Base-by-base conservation (phyloP, 495 filamentous ascomycete species). In the Penicillium silybi region DNA sequence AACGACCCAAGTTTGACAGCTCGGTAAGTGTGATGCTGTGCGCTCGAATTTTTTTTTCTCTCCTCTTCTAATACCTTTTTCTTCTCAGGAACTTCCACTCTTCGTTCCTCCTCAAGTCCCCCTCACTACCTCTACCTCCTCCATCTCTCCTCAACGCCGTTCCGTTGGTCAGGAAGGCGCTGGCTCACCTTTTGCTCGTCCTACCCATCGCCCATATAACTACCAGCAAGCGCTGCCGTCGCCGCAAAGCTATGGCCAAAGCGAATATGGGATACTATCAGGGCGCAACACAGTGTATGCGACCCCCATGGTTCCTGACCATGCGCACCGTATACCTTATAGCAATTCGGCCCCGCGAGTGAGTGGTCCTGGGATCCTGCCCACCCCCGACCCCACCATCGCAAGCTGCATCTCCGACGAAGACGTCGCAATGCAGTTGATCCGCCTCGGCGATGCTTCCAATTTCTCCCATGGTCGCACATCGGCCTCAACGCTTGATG, bases 1-100 rank as follows among this genome's bases (percentile, higher is more conserved):
- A 98, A 78, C 83, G 90, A 63, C 88, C 93, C 54, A 96, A 96
- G 74, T 98, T 98, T 67, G 90, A 96, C 58, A 97, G 91, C 72
- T 95, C 91, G 58, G 91, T 97, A 81, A 83, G 90, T 79, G 25
- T 52, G 32, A 54, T 52, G 6, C 41, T 44, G 29, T 43, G 47
- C 35, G 46, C 48, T 35, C 22, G 19, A 22, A n/a, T 48, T 45
- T 19, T 54, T 44, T 42, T 58, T 53, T 59, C 39, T 9, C n/a
- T 20, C 39, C 26, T 53, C 49, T 29, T 25, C 37, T 50, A 53
- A 56, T 34, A 20, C 13, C 57, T 51, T 60, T 51, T 58, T 54
- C 25, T 53, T 43, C 57, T 37, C 57, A 98, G 93, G 92, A 97
- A 78, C 78, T 98, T 22, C 93, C 93, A 5, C 78, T 98, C 35